phyloP scores from a whole-genome alignment of 345 rosid genomes.

The Garcia nutans region DNA sequence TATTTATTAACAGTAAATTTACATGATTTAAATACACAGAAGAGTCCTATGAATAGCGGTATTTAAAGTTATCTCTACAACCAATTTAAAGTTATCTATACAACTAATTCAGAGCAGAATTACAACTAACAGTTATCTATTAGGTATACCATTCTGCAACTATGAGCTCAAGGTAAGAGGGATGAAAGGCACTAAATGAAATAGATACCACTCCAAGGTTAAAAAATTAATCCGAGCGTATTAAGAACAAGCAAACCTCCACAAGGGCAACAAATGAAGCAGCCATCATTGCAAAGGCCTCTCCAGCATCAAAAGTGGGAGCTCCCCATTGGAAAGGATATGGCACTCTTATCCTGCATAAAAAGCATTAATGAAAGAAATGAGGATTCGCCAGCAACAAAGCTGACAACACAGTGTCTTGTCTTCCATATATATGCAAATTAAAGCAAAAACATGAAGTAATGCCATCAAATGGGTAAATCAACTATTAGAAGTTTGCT shows the following conservation, averaged over 20 bases:
- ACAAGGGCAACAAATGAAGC: constrained; percentile 84
- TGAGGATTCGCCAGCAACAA: constrained; percentile 7
- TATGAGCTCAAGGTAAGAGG: not conserved
- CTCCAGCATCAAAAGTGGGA: constrained; percentile 95
- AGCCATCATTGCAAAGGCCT: constrained; percentile 96
- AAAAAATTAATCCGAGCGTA: not conserved
- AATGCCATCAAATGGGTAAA: constrained; percentile 4
- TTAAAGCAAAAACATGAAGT: not conserved
- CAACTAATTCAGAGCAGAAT: no score
- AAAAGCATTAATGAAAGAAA: constrained; percentile 6
- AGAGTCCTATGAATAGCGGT: no score
- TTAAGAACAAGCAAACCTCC: constrained; percentile 52
- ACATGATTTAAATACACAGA: no score
- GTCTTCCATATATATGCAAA: constrained; percentile 6
- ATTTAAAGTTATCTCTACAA: no score
- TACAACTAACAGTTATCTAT: no score
- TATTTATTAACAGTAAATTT: no score
- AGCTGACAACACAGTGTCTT: not conserved
- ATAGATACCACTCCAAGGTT: not conserved
- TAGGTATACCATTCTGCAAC: not conserved
- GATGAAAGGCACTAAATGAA: not conserved
- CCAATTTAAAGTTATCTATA: no score
- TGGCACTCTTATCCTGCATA: constrained; percentile 84
- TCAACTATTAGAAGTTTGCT: no score
- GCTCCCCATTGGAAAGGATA: constrained; percentile 99